These are phyloP conservation scores for Themeda triandra DNA, from an alignment of 176 grass and related monocot genomes.

Conservation along the genomic window DNA sequence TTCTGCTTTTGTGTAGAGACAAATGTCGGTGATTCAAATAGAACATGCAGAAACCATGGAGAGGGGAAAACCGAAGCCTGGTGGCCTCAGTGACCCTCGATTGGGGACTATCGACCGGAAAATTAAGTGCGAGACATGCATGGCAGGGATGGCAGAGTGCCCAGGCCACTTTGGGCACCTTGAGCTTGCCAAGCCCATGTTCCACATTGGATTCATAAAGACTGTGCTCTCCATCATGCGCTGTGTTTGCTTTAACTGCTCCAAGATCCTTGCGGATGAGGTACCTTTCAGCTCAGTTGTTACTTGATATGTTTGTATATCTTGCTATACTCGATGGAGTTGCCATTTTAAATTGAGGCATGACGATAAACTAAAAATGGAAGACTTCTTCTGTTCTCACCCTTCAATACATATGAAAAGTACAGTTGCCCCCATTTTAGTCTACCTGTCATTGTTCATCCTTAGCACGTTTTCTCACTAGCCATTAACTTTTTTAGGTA, in stretches of 20 bases:
- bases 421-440: background rate
- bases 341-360: background rate
- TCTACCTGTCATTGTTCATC: background rate
- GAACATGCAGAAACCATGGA: conserved; percentile 96
- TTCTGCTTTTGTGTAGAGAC: conserved; percentile 60
- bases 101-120: conserved; percentile 92
- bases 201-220: conserved; percentile 93
- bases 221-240: conserved; percentile 98
- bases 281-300: conserved; percentile 18
- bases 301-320: background rate
- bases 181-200: conserved; percentile 98
- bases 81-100: conserved; percentile 85
- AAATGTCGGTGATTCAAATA: conserved; percentile 95
- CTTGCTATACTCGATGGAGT: background rate
- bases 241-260: conserved; percentile 98
- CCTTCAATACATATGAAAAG: background rate
- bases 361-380: background rate
- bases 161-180: conserved; percentile 98
- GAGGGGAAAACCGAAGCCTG: conserved; percentile 84
- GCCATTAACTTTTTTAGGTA: background rate
- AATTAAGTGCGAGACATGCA: conserved; percentile 96
- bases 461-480: background rate
- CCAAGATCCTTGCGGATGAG: conserved; percentile 97
- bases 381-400: background rate
- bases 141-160: conserved; percentile 95